Base-by-base conservation (phyloP, 805 yeast species). In the Ogataea sp. region DNA sequence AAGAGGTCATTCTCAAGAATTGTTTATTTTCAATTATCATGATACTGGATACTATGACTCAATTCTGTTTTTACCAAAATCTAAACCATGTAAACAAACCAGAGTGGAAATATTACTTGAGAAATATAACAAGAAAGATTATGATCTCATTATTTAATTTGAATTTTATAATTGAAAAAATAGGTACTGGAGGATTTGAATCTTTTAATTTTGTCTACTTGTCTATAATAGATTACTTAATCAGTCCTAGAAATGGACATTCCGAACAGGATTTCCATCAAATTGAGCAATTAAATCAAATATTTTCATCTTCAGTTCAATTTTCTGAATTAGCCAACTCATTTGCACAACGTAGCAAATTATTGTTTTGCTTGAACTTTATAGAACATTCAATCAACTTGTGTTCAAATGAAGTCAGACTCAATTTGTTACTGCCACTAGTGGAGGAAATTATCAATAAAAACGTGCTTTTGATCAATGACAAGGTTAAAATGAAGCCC, bases 101-200 rank as follows among this genome's bases (percentile, higher is more conserved):
- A 30, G 6, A 30, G n/a, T n/a, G n/a, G n/a, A 16, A 16, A 4
- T 6, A 17, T 14, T 25, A 37, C 14, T 44, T 47, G n/a, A 45
- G 49, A 4, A 42, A 39, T 2, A 46, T 55, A 10, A 43, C 62
- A 28, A 45, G 58, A 20, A 49, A 60, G 31, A 54, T 72, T 1
- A 49, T 75, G 26, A 63, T 63, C 33, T 51, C 61, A 6, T 55
- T 77, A 11, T 74, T 64, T 49, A 55, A 69, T 43, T 34, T 68
- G 37, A 66, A 73, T 44, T 75, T 70, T 44, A 59, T 78, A 8
- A 49, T 77, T 20, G 66, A 71, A 23, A 60, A 71, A 18, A 68
- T 78, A 8, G 85, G 85, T 0, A 70, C 73, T 20, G 83, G 83
- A 4, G 83, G 83, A 3, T 78, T 78, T 50, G 77, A 75, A 41